phyloP scores from a whole-genome alignment of 1,284 basidiomycete species.

The Stygiomarasmius scandens region DNA sequence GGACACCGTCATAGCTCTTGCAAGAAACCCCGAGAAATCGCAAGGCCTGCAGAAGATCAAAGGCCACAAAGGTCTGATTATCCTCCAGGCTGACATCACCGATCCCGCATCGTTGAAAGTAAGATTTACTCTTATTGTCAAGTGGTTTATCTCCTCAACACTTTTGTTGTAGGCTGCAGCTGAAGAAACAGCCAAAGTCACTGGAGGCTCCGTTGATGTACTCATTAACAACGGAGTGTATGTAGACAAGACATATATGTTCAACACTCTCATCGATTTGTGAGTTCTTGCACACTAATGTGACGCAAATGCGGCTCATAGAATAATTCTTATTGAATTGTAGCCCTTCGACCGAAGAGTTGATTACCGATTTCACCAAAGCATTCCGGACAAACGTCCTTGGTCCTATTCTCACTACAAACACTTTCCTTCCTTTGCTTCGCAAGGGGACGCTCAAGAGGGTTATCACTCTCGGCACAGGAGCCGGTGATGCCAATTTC shows the following conservation, averaged over 20 bases:
- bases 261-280: constrained; percentile 20
- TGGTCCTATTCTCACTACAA: constrained; percentile 37
- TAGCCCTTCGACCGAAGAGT: neutral
- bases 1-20: constrained; percentile 36
- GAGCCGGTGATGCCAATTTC: constrained; percentile 31
- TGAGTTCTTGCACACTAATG: neutral
- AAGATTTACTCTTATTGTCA: neutral
- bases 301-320: too few species aligned
- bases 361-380: neutral
- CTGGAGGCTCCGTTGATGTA: constrained; percentile 34
- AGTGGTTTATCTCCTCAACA: neutral
- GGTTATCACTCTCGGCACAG: constrained; percentile 36
- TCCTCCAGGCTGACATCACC: constrained; percentile 36
- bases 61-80: constrained; percentile 26
- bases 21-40: constrained; percentile 28
- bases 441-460: constrained; percentile 37
- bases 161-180: constrained; percentile 18
- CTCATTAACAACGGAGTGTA: constrained; percentile 37
- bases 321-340: too few species aligned
- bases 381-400: constrained; percentile 38
- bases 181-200: constrained; percentile 25
- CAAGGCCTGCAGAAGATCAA: constrained; percentile 21
- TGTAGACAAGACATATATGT: constrained; percentile 11
- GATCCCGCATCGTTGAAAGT: constrained; percentile 29
- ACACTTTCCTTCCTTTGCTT: constrained; percentile 43